Evolutionary conservation across 2,329 filamentous ascomycete species (phyloP), one percentile per base, ranked within the genome.

Genomic region (Zasmidium angulare): DNA sequence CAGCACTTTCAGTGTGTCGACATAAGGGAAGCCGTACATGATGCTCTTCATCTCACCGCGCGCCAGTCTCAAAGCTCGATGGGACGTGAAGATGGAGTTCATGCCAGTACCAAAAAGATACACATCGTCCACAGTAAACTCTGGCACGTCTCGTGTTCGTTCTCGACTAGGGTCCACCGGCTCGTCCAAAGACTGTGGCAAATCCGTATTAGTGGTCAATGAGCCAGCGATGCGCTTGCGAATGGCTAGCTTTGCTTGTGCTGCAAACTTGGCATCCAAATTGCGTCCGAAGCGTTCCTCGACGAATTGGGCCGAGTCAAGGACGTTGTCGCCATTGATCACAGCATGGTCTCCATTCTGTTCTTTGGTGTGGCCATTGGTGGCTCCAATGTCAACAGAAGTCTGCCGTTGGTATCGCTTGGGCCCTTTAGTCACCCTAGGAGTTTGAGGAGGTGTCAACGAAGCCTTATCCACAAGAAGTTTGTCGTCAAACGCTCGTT

Each of bases 281-380:
- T 98, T 98, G 49, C 95, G 85, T 14, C 95, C 95, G 72, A 96
- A 99, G 1, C 95, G 86, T 76, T 98, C 92, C 74, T 99, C 95
- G 1, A 99, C 85, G 68, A 96, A 98, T 31, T 87, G 86, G 2
- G 83, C 85, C 61, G 88, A 89, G 74, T 97, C 93, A 17, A 86
- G 77, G 7, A 78, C 76, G 53, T 82, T 80, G 24, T 75, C 69
- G 48, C 59, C 66, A 48, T 59, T 64, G 11, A 53, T 55, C 10
- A 51, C 63, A 63, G 58, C 62, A 1, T 69, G 64, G 29, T 65
- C 53, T 7, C 56, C 58, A 20, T 64, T 65, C 1, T 26, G 53
- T 7, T 43, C 29, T 9, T 55, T 59, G n/a, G 53, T 55, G 31
- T 68, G 56, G 21, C 59, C 64, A 47, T 68, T 71, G 7, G 63